Evolutionary conservation across 2,329 filamentous ascomycete species (phyloP).

Genomic region (Ilyonectria sp.): DNA sequence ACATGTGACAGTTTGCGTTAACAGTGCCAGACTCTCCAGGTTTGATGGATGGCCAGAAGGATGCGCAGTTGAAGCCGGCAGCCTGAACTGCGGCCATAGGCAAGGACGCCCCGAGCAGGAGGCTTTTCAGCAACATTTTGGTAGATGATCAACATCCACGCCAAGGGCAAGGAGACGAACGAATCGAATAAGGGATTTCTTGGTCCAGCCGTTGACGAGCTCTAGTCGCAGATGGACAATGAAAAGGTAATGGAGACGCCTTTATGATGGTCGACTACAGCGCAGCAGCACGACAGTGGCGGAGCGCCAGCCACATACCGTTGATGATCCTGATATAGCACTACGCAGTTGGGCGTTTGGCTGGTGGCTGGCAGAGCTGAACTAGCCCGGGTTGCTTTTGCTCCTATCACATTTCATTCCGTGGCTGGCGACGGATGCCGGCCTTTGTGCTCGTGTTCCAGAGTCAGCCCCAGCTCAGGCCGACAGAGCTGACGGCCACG

Average conservation of each 20-base stretch:
- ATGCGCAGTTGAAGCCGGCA: conserved; percentile 15
- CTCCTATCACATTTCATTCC: not conserved
- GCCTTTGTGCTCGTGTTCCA: not conserved
- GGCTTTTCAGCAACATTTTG: not conserved
- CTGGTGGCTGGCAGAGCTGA: not conserved
- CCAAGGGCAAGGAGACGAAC: not conserved
- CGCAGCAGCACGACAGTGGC: not conserved
- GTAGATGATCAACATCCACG: not conserved
- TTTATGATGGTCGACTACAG: not conserved
- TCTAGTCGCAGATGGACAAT: not conserved
- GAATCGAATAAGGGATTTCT: not conserved
- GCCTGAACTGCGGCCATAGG: not conserved
- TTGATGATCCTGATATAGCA: not conserved
- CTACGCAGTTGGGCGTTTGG: not conserved
- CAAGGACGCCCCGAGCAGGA: not conserved
- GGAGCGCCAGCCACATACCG: not conserved
- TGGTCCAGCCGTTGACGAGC: not conserved
- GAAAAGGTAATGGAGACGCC: not conserved
- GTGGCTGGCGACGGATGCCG: not conserved
- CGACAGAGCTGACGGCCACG: not conserved
- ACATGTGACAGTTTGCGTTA: conserved; percentile 16
- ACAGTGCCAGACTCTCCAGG: conserved; percentile 5
- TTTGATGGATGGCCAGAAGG: conserved; percentile 22
- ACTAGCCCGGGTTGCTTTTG: not conserved
- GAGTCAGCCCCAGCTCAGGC: not conserved